A percentile compares a stretch with the other conserved stretches of the same genome.
These are phyloP conservation scores for Parasitella parasitica DNA, from an alignment of 371 early-diverging fungal species.

Conservation along the genomic window DNA sequence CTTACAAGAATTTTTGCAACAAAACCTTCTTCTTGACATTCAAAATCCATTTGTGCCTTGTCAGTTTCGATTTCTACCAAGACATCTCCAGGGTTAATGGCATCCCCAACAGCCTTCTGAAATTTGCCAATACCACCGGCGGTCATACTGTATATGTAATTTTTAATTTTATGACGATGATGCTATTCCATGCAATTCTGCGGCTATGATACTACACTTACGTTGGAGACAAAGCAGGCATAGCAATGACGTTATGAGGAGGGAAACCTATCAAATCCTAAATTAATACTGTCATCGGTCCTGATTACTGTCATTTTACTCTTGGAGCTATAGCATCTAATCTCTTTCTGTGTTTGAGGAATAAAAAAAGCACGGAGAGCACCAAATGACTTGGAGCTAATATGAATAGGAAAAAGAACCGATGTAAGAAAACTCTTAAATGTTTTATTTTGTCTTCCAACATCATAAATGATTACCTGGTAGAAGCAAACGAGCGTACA, in stretches of 20 bases:
- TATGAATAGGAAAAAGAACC: not conserved
- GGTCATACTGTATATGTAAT: constrained; percentile 72
- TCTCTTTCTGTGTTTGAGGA: not conserved
- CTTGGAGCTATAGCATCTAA: constrained; percentile 9
- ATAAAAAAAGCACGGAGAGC: constrained; percentile 9
- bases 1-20: constrained; percentile 92
- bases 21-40: constrained; percentile 98
- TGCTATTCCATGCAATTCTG: too few relatives aligned
- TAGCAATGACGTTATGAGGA: constrained; percentile 85
- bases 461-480: not conserved
- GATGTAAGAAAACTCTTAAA: not conserved
- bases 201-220: too few relatives aligned
- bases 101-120: constrained; percentile 96
- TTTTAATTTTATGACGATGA: too few relatives aligned
- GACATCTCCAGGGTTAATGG: constrained; percentile 92
- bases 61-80: constrained; percentile 98
- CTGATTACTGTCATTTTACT: not conserved
- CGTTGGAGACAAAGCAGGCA: constrained; percentile 99
- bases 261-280: constrained; percentile 66
- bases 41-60: constrained; percentile 99
- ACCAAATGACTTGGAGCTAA: constrained; percentile 3
- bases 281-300: not conserved
- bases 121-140: constrained; percentile 95
- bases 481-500: constrained; percentile 1
- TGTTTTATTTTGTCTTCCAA: not conserved